These are phyloP conservation scores for Phytophthora pistaciae DNA, from an alignment of 352 stramenopile species.

Conservation along the genomic window DNA sequence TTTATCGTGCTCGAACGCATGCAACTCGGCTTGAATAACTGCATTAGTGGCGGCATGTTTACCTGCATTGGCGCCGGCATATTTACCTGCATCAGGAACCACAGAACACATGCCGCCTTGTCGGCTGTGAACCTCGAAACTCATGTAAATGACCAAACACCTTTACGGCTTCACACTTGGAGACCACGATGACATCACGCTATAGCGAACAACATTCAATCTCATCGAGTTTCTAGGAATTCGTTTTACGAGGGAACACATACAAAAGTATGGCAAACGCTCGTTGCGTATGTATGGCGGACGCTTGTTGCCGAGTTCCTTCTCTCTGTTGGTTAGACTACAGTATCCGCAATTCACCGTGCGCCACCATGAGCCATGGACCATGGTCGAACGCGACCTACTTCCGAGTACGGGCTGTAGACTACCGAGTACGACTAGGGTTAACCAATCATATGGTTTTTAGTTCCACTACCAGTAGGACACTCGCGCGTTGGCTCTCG, in stretches of 20 bases:
- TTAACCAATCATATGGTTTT: no score
- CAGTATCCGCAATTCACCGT: no score
- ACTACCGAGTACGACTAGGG: no score
- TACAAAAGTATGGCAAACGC: no score
- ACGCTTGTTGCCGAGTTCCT: no score
- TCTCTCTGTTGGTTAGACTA: no score
- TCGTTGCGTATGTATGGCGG: no score
- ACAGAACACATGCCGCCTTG: background rate
- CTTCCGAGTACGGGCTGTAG: no score
- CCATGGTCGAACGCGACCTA: no score
- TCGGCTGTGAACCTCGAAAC: background rate
- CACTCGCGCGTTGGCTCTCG: no score
- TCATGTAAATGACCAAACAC: background rate
- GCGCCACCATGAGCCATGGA: background rate
- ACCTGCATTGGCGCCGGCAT: background rate
- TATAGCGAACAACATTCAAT: no score
- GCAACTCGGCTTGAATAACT: background rate
- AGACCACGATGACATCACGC: background rate
- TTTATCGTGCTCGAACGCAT: background rate
- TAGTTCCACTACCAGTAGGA: no score
- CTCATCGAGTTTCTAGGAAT: background rate
- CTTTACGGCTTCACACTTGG: background rate
- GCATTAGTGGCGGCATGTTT: background rate
- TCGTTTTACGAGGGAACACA: background rate
- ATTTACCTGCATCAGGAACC: background rate